Percentiles rank a stretch among this genome's conserved stretches.
Evolutionary conservation across 805 yeast genomes (phyloP).

Genomic region (Lachancea kluyveri): DNA sequence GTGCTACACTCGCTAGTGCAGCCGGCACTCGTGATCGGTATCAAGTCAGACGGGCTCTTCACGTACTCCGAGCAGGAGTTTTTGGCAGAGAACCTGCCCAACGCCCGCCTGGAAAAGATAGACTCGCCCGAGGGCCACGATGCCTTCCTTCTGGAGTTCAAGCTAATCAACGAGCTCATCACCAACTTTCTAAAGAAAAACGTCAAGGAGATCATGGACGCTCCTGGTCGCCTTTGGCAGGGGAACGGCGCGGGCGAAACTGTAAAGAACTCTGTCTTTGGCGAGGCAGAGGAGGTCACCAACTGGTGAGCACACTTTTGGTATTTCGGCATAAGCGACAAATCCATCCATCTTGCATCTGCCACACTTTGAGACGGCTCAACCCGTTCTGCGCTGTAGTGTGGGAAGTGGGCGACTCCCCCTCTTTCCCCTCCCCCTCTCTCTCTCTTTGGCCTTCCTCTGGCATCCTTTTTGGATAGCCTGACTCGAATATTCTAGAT

Average conservation of each 20-base stretch:
- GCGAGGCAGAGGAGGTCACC: constrained; percentile 92
- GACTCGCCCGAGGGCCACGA: constrained; percentile 97
- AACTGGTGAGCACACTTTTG: constrained; percentile 56
- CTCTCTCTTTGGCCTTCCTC: too few relatives aligned
- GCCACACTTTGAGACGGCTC: too few relatives aligned
- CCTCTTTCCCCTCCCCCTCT: too few relatives aligned
- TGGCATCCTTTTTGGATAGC: too few relatives aligned
- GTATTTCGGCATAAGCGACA: too few relatives aligned
- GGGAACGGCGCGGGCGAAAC: constrained; percentile 37
- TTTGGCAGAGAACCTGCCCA: constrained; percentile 68
- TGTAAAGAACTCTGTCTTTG: constrained; percentile 65
- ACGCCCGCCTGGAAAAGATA: constrained; percentile 61
- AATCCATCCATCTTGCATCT: too few relatives aligned
- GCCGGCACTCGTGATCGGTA: constrained; percentile 84
- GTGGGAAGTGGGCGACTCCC: too few relatives aligned
- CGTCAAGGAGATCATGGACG: constrained; percentile 52
- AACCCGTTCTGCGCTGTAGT: too few relatives aligned
- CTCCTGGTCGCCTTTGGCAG: constrained; percentile 35
- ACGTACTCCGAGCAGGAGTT: constrained; percentile 88
- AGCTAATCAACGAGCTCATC: constrained; percentile 67
- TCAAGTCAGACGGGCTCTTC: constrained; percentile 86
- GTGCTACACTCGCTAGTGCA: constrained; percentile 56
- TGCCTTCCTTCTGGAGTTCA: constrained; percentile 89
- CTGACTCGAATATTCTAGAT: too few relatives aligned
- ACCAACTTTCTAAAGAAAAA: constrained; percentile 55